Conservation (phyloP, 441 rosid genomes). For the Capsella rubella region DNA sequence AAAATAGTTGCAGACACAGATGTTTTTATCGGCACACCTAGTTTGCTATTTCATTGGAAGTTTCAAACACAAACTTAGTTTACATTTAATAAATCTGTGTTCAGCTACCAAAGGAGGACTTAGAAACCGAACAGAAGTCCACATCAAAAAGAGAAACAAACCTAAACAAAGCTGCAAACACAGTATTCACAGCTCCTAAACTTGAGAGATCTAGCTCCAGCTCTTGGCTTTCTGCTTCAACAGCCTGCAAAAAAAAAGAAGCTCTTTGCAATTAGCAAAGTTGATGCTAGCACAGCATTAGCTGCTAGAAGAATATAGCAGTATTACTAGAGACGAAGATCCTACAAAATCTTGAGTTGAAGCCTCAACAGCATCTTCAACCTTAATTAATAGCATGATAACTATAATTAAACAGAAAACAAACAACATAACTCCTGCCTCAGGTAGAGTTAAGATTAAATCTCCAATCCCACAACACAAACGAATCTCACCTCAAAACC, state of each 20-base stretch:
- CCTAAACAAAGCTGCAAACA: slow-evolving; percentile 98
- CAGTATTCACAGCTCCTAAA: slow-evolving; percentile 93
- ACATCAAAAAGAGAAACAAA: slow-evolving; percentile 29
- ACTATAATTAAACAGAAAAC: slow-evolving; percentile 4
- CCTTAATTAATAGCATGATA: slow-evolving; percentile 4
- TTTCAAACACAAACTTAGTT: slow-evolving; percentile 26
- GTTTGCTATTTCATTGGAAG: slow-evolving; percentile 64
- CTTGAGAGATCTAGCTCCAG: slow-evolving; percentile 98
- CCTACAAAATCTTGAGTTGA: neutral
- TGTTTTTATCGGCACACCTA: slow-evolving; percentile 97
- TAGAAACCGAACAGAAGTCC: neutral
- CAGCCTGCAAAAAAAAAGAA: slow-evolving; percentile 66
- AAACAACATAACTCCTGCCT: slow-evolving; percentile 5
- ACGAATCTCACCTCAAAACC: slow-evolving; percentile 87
- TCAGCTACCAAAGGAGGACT: neutral
- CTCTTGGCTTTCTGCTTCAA: slow-evolving; percentile 89
- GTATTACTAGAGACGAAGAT: slow-evolving; percentile 8
- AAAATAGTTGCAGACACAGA: slow-evolving; percentile 89
- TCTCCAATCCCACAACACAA: neutral
- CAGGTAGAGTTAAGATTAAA: slow-evolving; percentile 6
- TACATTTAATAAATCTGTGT: neutral
- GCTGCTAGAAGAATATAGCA: slow-evolving; percentile 1
- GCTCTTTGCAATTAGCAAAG: neutral
- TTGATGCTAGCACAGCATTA: neutral
- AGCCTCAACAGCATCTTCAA: neutral